These are phyloP conservation scores for Trichophaea hybrida DNA, from an alignment of 2,329 filamentous ascomycete genomes.

Conservation along the genomic window DNA sequence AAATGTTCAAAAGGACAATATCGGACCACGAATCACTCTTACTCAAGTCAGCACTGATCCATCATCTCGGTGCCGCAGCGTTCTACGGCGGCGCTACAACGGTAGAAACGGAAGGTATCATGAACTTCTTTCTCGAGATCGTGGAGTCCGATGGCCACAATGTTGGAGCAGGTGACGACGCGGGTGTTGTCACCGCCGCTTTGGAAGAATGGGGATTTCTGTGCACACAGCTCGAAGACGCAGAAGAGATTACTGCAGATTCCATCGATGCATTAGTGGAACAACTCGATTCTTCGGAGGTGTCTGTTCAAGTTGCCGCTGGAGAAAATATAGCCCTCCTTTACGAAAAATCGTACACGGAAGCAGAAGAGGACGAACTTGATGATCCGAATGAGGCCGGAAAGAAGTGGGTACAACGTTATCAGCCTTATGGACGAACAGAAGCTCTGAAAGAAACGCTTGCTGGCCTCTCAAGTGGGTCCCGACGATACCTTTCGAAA, in stretches of 20 bases:
- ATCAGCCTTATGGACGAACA: conserved; percentile 51
- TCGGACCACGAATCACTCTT: conserved; percentile 50
- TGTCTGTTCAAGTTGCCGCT: conserved; percentile 59
- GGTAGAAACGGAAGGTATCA: conserved; percentile 53
- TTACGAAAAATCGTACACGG: conserved; percentile 51
- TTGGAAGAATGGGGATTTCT: conserved; percentile 68
- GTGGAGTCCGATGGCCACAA: conserved; percentile 63
- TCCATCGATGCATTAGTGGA: conserved; percentile 72
- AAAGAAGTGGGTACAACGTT: conserved; percentile 42
- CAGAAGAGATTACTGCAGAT: conserved; percentile 54
- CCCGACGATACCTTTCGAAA: conserved; percentile 48
- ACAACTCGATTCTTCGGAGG: conserved; percentile 62
- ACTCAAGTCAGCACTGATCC: conserved; percentile 57
- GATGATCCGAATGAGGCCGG: conserved; percentile 35
- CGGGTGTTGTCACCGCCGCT: conserved; percentile 56
- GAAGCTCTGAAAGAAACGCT: conserved; percentile 47
- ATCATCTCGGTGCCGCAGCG: conserved; percentile 55
- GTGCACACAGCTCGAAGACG: conserved; percentile 60
- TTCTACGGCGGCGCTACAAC: conserved; percentile 61
- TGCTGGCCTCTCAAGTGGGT: conserved; percentile 44
- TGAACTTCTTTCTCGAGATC: conserved; percentile 64
- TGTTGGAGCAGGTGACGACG: conserved; percentile 56
- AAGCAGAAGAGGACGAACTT: conserved; percentile 35
- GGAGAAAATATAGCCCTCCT: conserved; percentile 70
- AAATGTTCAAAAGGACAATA: conserved; percentile 47